Evolutionary conservation across 2,329 filamentous ascomycete species (phyloP).

Genomic region (Penicillium sp.): DNA sequence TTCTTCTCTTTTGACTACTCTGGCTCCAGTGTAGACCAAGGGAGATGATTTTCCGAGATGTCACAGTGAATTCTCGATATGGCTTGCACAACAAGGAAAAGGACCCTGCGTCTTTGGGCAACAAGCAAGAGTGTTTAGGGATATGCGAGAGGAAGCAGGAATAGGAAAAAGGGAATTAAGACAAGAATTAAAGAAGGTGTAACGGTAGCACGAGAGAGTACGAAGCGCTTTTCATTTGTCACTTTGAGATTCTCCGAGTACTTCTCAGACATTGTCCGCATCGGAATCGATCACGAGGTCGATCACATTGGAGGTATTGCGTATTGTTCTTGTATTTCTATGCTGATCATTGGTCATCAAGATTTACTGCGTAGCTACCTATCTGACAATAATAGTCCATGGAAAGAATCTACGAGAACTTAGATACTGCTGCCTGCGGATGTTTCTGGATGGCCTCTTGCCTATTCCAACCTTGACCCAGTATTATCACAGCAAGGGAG

Average conservation of each 20-base stretch:
- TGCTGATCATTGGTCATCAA: too few species aligned
- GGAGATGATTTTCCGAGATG: conserved; percentile 21
- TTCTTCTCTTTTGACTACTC: conserved; percentile 1
- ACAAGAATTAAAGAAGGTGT: background rate
- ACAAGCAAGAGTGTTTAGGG: conserved; percentile 4
- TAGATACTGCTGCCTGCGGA: background rate
- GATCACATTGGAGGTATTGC: conserved; percentile 5
- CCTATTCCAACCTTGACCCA: conserved; percentile 2
- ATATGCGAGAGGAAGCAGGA: conserved; percentile 1
- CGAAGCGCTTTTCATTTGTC: conserved; percentile 5
- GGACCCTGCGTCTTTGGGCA: conserved; percentile 20
- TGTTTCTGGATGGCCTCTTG: conserved; percentile 5
- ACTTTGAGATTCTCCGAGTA: background rate
- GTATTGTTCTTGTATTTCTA: conserved; percentile 7
- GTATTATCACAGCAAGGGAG: conserved; percentile 9
- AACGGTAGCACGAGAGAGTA: conserved; percentile 12
- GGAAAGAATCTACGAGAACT: background rate
- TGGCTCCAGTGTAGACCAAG: background rate
- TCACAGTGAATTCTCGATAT: conserved; percentile 20
- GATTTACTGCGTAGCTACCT: too few species aligned
- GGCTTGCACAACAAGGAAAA: conserved; percentile 18
- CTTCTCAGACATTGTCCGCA: conserved; percentile 7
- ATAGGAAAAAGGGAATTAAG: background rate
- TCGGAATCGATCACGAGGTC: conserved; percentile 21
- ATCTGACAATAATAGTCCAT: background rate